phyloP scores from a whole-genome alignment of 768 basidiomycete genomes.

The Mycena polygramma region DNA sequence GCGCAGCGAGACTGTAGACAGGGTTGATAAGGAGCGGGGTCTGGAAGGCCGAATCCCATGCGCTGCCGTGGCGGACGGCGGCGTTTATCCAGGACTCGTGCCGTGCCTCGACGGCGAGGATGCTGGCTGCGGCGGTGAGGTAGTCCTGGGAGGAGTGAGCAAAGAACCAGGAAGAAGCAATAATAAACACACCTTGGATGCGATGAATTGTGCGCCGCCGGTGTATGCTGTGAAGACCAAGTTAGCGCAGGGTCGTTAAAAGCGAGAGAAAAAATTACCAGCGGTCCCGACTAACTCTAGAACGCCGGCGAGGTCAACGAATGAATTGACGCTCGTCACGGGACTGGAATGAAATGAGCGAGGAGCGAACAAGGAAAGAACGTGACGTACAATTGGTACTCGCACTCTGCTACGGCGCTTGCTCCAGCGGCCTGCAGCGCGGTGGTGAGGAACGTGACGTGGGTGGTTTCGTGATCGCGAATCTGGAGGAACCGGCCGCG shows the following conservation, averaged over 20 bases:
- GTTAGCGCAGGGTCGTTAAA: not conserved
- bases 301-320: conserved; percentile 58
- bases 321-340: conserved; percentile 56
- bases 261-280: not conserved
- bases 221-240: conserved; percentile 61
- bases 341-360: conserved; percentile 46
- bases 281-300: conserved; percentile 65
- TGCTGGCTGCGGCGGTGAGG: conserved; percentile 68
- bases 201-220: conserved; percentile 63
- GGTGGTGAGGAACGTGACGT: conserved; percentile 54
- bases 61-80: conserved; percentile 52
- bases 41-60: conserved; percentile 66
- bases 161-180: not conserved
- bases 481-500: conserved; percentile 67
- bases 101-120: conserved; percentile 68
- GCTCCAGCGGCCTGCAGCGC: conserved; percentile 47
- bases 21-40: conserved; percentile 57
- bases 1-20: conserved; percentile 53
- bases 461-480: conserved; percentile 64
- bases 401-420: conserved; percentile 51
- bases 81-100: conserved; percentile 64
- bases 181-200: conserved; percentile 39
- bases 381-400: conserved; percentile 48
- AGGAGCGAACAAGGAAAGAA: not conserved
- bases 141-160: conserved; percentile 49